These are phyloP conservation scores for Alternaria triticina DNA, from an alignment of 2,329 filamentous ascomycete species.

Conservation along the genomic window DNA sequence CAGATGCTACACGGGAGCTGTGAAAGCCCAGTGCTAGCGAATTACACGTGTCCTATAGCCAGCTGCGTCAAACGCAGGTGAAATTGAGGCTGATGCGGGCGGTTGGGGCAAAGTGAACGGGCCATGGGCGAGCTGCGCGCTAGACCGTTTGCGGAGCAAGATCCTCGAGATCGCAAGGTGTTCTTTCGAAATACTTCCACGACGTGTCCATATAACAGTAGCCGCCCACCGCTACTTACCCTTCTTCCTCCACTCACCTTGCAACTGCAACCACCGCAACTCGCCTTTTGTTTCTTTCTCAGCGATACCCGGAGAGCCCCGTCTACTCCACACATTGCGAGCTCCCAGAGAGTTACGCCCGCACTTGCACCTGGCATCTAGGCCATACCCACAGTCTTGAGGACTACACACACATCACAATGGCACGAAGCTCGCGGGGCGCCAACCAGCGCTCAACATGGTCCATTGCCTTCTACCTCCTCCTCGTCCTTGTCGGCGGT, in stretches of 20 bases:
- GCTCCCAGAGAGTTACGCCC: slow-evolving; percentile 34
- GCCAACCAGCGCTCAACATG: slow-evolving; percentile 78
- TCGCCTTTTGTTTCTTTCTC: slow-evolving; percentile 28
- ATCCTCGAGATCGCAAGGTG: slow-evolving; percentile 38
- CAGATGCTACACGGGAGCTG: not conserved
- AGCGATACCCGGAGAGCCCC: slow-evolving; percentile 39
- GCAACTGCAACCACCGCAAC: slow-evolving; percentile 22
- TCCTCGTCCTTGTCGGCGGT: slow-evolving; percentile 83
- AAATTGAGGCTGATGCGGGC: slow-evolving; percentile 40
- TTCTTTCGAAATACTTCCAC: slow-evolving; percentile 38
- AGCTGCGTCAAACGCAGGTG: slow-evolving; percentile 32
- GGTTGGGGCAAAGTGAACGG: slow-evolving; percentile 22
- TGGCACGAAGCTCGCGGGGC: slow-evolving; percentile 67
- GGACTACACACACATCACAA: slow-evolving; percentile 48
- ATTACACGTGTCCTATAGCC: slow-evolving; percentile 43
- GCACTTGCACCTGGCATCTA: slow-evolving; percentile 24
- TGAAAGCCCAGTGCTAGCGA: slow-evolving; percentile 15
- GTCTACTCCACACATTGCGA: slow-evolving; percentile 31
- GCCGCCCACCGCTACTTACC: slow-evolving; percentile 26
- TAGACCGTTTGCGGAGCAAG: slow-evolving; percentile 23
- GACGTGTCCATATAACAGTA: slow-evolving; percentile 39
- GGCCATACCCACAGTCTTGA: slow-evolving; percentile 15
- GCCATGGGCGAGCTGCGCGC: slow-evolving; percentile 30
- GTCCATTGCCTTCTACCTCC: slow-evolving; percentile 90
- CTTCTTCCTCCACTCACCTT: slow-evolving; percentile 28